A percentile compares a stretch with the other conserved stretches of the same genome.
phyloP scores from a whole-genome alignment of 164 flowering plant genomes.

The Annona squamosa region DNA sequence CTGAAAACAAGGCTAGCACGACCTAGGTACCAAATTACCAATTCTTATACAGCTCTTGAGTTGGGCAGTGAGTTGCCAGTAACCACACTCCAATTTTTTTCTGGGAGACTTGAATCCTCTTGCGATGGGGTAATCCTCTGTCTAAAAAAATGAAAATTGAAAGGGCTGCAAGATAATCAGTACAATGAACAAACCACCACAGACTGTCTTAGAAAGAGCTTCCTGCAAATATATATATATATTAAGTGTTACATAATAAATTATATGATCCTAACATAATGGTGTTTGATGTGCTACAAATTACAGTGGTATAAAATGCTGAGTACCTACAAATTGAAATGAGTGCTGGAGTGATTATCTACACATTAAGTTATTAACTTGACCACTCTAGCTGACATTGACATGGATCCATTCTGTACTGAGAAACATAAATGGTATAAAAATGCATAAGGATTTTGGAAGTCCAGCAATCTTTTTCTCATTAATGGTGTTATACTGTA shows the following conservation, averaged over 20 bases:
- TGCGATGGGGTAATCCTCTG: not conserved
- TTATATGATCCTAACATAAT: not conserved
- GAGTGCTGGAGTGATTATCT: not conserved
- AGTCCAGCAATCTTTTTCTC: no score
- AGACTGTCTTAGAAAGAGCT: not conserved
- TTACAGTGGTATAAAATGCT: not conserved
- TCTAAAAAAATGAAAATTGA: not conserved
- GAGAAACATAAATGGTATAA: no score
- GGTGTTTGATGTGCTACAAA: no score
- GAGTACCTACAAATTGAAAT: not conserved
- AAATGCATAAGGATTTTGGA: no score
- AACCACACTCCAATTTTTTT: not conserved
- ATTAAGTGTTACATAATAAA: no score
- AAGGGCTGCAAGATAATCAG: not conserved
- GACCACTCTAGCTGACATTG: no score
- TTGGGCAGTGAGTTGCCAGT: not conserved
- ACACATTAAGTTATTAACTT: not conserved
- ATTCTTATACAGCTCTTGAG: not conserved
- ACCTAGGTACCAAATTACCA: not conserved
- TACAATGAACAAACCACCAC: not conserved
- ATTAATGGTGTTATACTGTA: no score
- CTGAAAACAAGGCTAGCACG: not conserved
- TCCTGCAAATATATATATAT: not conserved
- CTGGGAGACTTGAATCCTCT: not conserved
- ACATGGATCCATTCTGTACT: no score